phyloP scores from a whole-genome alignment of 2,329 filamentous ascomycete species.

The Fusarium metavorans region DNA sequence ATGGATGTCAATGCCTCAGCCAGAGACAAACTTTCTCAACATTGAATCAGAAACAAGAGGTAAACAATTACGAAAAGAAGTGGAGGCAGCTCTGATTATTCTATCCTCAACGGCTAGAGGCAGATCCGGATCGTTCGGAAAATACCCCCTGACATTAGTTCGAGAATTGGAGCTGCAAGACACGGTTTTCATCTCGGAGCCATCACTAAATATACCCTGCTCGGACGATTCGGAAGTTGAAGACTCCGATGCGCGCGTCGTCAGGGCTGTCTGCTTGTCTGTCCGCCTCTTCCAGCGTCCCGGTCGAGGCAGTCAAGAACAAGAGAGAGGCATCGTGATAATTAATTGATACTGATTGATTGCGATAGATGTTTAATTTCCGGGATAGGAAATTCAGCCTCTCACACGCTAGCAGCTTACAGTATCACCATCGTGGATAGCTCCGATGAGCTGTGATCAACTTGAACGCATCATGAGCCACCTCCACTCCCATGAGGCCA shows the following conservation, averaged over 20 bases:
- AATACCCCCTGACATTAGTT: slow-evolving; percentile 27
- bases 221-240: slow-evolving; percentile 31
- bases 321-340: slow-evolving; percentile 16
- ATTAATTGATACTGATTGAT: slow-evolving; percentile 18
- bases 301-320: neutral
- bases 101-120: slow-evolving; percentile 9
- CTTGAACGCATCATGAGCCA: neutral
- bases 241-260: slow-evolving; percentile 16
- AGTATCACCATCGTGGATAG: slow-evolving; percentile 2
- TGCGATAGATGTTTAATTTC: slow-evolving; percentile 10
- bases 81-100: neutral
- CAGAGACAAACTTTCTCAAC: neutral
- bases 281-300: neutral
- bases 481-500: slow-evolving; percentile 17
- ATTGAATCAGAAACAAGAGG: neutral
- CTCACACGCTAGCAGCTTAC: slow-evolving; percentile 2
- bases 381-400: slow-evolving; percentile 18
- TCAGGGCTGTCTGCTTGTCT: neutral
- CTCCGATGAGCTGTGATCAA: neutral
- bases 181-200: neutral
- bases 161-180: slow-evolving; percentile 6
- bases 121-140: slow-evolving; percentile 35
- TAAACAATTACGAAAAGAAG: neutral
- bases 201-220: neutral
- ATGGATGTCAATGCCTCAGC: neutral